Conservation (phyloP, 2,329 filamentous ascomycete species). For the Ceratocystis smalleyi region DNA sequence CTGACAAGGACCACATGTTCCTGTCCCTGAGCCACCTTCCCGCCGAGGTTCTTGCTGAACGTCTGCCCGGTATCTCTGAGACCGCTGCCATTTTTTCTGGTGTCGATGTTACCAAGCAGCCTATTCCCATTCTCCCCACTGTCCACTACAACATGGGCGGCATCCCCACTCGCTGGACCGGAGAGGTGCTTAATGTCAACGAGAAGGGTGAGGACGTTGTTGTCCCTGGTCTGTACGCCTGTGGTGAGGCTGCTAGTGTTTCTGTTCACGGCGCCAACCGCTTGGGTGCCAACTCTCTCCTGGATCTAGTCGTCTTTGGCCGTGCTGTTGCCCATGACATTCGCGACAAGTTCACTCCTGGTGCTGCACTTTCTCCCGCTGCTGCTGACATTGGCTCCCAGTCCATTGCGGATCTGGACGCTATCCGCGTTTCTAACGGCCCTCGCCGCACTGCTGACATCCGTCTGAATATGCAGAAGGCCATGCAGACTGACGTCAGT, state of each 20-base stretch:
- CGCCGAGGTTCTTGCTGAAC: slow-evolving; percentile 80
- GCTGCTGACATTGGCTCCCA: slow-evolving; percentile 76
- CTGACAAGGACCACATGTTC: slow-evolving; percentile 97
- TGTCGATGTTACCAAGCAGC: slow-evolving; percentile 93
- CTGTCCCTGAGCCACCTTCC: slow-evolving; percentile 94
- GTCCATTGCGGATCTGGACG: slow-evolving; percentile 72
- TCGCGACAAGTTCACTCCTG: slow-evolving; percentile 81
- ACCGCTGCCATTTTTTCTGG: slow-evolving; percentile 94
- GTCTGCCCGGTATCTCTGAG: slow-evolving; percentile 96
- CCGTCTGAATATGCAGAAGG: slow-evolving; percentile 87
- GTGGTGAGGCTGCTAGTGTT: slow-evolving; percentile 91
- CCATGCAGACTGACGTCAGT: slow-evolving; percentile 93
- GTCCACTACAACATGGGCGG: slow-evolving; percentile 99
- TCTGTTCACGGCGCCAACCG: slow-evolving; percentile 98
- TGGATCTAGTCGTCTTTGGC: slow-evolving; percentile 94
- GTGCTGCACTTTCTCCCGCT: slow-evolving; percentile 62
- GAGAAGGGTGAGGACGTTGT: slow-evolving; percentile 77
- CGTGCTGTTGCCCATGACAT: slow-evolving; percentile 95
- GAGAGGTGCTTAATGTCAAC: slow-evolving; percentile 84
- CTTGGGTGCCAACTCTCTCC: slow-evolving; percentile 91
- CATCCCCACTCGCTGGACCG: slow-evolving; percentile 94
- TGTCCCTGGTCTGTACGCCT: slow-evolving; percentile 88
- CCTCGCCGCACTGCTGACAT: slow-evolving; percentile 80
- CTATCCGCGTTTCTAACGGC: slow-evolving; percentile 68
- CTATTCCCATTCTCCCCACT: slow-evolving; percentile 88